Evolutionary conservation across 768 basidiomycete species (phyloP), one percentile per base, ranked within the genome.

Genomic region (Tulasnella sp.): DNA sequence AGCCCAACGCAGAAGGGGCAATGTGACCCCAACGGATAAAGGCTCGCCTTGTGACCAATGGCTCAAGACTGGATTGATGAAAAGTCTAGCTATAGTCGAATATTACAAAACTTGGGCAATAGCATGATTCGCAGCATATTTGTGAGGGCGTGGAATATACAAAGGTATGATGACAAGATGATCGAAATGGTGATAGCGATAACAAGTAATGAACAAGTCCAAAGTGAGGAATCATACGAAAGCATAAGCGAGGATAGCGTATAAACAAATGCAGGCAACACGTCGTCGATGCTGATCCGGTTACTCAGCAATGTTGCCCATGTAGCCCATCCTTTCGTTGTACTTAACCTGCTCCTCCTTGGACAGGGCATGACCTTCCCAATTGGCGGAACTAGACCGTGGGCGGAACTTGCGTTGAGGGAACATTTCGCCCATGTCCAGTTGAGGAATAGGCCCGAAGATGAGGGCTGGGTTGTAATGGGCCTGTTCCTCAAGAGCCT

Each of bases 361-460:
- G 29, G 61, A 67, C 61, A 67, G 29, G 10, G 61, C 61, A 67
- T 67, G 61, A 18, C 94, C 95, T 7, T 90, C 88, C 97, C 97
- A 99, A 83, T 98, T 98, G 44, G 97, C 97, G 15, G 94, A 96
- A 82, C 95, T 96, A 11, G 94, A 94, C 70, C 97, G 88, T 9
- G 93, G 92, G 78, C 96, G 87, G 87, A 98, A 98, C 73, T 92
- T 88, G 80, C 91, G 93, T 81, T 90, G 82, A 70, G 84, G 84
- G 88, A 99, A 99, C 80, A 99, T 88, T 82, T 98, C 95, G 81
- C 96, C 95, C 95, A 99, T 98, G 80, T 86, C 88, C 76, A 98
- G 85, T 6, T 93, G 93, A 78, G 89, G 89, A 81, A 99, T 92
- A 10, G 90, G 89, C 13, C 97, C 97, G 81, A 99, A 99, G 74